A percentile compares a stretch with the other conserved stretches of the same genome.
Evolutionary conservation across 345 rosid genomes (phyloP).

Genomic region (Garcia nutans): DNA sequence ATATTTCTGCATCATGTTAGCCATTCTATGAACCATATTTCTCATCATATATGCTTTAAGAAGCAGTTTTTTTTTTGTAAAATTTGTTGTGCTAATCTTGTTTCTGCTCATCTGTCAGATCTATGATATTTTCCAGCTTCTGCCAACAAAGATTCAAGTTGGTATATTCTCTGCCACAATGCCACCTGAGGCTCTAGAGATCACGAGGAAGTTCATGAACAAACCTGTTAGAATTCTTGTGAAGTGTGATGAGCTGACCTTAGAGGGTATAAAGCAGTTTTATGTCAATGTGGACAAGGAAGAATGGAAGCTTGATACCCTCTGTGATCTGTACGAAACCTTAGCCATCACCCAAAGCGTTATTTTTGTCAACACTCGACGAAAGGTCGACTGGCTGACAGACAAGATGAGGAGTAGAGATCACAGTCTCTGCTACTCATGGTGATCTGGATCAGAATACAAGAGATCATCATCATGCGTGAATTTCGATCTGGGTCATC

Average conservation of each 20-base stretch:
- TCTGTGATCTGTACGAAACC: slow-evolving; percentile 33
- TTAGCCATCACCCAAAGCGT: slow-evolving; percentile 35
- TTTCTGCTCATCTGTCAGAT: slow-evolving; percentile 13
- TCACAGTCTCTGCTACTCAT: slow-evolving; percentile 31
- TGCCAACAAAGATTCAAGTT: slow-evolving; percentile 30
- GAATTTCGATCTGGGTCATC: slow-evolving; percentile 57
- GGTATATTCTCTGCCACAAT: slow-evolving; percentile 36
- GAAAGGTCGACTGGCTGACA: slow-evolving; percentile 36
- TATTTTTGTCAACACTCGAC: slow-evolving; percentile 34
- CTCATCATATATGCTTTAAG: neutral
- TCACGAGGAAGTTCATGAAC: slow-evolving; percentile 37
- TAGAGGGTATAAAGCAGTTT: slow-evolving; percentile 35
- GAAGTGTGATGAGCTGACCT: slow-evolving; percentile 35
- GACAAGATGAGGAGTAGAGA: slow-evolving; percentile 36
- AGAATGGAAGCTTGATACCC: slow-evolving; percentile 33
- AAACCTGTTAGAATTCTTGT: slow-evolving; percentile 35
- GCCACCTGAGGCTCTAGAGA: slow-evolving; percentile 38
- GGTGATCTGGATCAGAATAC: slow-evolving; percentile 53
- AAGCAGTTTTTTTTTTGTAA: neutral
- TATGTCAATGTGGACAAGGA: slow-evolving; percentile 33
- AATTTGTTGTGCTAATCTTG: neutral
- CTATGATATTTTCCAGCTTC: slow-evolving; percentile 34
- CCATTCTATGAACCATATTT: neutral
- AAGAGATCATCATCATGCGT: slow-evolving; percentile 50
- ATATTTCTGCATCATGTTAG: neutral